These are phyloP conservation scores for Haplosporangium sp. DNA, from an alignment of 371 early-diverging fungal genomes.

Conservation along the genomic window DNA sequence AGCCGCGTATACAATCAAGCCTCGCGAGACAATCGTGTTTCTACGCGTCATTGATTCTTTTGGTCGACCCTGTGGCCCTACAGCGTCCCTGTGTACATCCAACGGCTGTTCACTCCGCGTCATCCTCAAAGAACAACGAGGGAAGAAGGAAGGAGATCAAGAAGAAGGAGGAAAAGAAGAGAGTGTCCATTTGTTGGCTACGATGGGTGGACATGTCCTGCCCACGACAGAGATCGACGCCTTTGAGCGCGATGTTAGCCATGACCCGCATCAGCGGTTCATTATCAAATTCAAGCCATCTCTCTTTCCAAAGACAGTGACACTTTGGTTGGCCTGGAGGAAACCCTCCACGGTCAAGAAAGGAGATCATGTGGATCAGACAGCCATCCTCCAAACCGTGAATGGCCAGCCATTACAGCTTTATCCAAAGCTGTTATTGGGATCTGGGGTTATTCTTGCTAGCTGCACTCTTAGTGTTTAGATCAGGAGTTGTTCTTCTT, in stretches of 20 bases:
- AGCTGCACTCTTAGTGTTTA: not conserved
- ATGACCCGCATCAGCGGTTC: not conserved
- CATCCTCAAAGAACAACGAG: not conserved
- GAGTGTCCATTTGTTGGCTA: constrained; percentile 22
- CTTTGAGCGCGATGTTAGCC: constrained; percentile 4
- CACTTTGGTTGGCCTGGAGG: constrained; percentile 42
- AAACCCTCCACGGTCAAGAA: not conserved
- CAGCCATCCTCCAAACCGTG: not conserved
- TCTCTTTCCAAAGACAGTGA: constrained; percentile 15
- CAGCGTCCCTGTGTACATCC: too few relatives aligned
- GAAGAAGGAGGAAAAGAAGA: not conserved
- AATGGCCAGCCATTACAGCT: constrained; percentile 6
- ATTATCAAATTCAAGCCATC: constrained; percentile 15
- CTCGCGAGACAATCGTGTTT: constrained; percentile 37
- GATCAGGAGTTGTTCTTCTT: not conserved
- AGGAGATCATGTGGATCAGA: not conserved
- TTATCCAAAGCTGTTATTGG: not conserved
- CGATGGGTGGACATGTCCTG: constrained; percentile 26
- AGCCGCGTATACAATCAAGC: constrained; percentile 24
- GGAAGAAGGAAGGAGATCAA: not conserved
- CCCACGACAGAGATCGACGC: constrained; percentile 32
- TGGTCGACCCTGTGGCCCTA: constrained; percentile 24
- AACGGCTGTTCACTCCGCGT: not conserved
- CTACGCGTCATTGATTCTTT: constrained; percentile 30
- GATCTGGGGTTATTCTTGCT: not conserved